These are phyloP conservation scores for Mitragyna speciosa DNA, from an alignment of 257 asterid species.

Conservation along the genomic window DNA sequence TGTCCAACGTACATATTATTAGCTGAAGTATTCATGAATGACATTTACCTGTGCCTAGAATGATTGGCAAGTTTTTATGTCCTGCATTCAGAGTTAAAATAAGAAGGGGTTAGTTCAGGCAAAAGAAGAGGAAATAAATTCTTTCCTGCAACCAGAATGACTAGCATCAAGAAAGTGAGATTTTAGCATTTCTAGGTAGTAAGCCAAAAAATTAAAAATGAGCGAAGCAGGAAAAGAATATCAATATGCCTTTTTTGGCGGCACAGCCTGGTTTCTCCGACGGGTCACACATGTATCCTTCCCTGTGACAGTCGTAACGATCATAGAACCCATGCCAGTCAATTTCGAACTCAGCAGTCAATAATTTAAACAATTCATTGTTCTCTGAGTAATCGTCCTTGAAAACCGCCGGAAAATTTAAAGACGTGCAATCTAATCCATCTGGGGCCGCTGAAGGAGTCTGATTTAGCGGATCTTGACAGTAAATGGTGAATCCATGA, in stretches of 20 bases:
- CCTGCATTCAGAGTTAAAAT: slow-evolving; percentile 11
- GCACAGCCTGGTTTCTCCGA: not conserved
- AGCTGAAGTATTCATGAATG: not conserved
- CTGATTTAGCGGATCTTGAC: not conserved
- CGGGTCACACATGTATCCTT: slow-evolving; percentile 27
- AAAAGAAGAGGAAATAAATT: not conserved
- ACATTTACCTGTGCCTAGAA: slow-evolving; percentile 22
- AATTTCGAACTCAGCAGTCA: slow-evolving; percentile 21
- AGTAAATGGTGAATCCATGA: not conserved
- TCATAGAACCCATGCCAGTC: slow-evolving; percentile 13
- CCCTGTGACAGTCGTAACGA: slow-evolving; percentile 16
- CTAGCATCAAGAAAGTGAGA: not conserved
- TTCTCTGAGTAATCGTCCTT: not conserved
- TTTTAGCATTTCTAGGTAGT: no score
- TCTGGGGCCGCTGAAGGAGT: no score
- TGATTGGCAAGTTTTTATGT: not conserved
- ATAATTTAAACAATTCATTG: not conserved
- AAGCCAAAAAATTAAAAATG: not conserved
- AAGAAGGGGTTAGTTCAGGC: not conserved
- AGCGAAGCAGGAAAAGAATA: not conserved
- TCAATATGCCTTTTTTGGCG: slow-evolving; percentile 15
- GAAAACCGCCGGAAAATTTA: slow-evolving; percentile 14
- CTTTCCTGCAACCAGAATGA: not conserved
- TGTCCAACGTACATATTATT: not conserved
- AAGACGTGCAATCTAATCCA: not conserved